Base-by-base conservation (phyloP, 2,329 filamentous ascomycete genomes). In the Pyricularia sp. region DNA sequence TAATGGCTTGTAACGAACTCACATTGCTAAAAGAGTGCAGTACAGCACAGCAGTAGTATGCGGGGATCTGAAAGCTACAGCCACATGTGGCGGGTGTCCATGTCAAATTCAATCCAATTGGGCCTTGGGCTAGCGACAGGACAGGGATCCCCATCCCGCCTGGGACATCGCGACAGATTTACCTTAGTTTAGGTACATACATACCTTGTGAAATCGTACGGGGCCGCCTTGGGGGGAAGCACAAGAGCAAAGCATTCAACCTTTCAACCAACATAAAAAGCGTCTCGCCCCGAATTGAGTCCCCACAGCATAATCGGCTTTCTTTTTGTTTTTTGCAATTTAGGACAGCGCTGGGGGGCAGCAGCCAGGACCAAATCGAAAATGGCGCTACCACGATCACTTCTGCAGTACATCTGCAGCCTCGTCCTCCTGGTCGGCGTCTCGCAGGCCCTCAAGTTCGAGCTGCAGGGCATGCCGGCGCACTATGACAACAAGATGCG, bases 381-480 rank as follows among this genome's bases (percentile, higher is more conserved):
- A 30, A 68, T 68, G 66, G 66, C 66, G 66, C 66, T 68, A 28
- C 66, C 58, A 58, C 79, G 78, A 77, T 83, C 82, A 71, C 76
- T 87, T 75, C 81, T 89, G 82, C 86, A 84, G 78, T 83, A 82
- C 75, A 75, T 88, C 78, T 87, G 84, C 81, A 82, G 84, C 78
- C 75, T 89, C 67, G 78, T 88, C 72, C 79, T 89, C 69, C 79
- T 89, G 70, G 79, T 84, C 72, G 81, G 82, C 70, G 81, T 81
- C 72, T 81, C 83, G 72, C 80, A 84, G 73, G 93, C 93, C 70
- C 88, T 99, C 76, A 97, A 97, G 84, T 97, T 99, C 85, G 95
- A 99, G 76, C 88, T 99, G 71, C 81, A 87, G 75, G 92, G 93
- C 64, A 86, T 89, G 72, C 80, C 82, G 68, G 79, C 81, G 70